Conservation (phyloP, 768 basidiomycete species). For the Rhodotorula kratochvilovae region DNA sequence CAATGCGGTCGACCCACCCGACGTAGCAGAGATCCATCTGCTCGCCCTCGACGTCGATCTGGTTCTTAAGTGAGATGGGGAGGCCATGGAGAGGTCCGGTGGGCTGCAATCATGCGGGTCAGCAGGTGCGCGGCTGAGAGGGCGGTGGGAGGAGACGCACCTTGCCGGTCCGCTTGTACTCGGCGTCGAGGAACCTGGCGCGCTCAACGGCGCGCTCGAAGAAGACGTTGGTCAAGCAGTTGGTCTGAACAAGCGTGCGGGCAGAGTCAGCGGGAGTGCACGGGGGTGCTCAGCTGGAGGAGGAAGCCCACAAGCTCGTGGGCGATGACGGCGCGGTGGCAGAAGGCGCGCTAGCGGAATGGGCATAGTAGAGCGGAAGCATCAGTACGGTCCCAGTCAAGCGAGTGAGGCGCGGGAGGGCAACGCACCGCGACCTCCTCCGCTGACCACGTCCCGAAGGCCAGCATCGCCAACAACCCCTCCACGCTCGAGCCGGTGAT, state of each 20-base stretch:
- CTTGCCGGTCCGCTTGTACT: conserved; percentile 59
- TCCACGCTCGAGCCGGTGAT: conserved; percentile 58
- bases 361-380: background rate
- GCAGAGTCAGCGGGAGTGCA: background rate
- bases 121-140: conserved; percentile 44
- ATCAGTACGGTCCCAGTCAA: background rate
- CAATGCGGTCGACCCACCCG: conserved; percentile 59
- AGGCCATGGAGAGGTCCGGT: conserved; percentile 48
- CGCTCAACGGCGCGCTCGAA: conserved; percentile 65
- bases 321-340: conserved; percentile 69
- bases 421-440: conserved; percentile 8
- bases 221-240: conserved; percentile 77
- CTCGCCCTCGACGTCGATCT: conserved; percentile 18
- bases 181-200: conserved; percentile 65
- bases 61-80: conserved; percentile 35
- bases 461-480: conserved; percentile 56
- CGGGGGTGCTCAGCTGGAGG: background rate
- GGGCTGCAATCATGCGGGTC: background rate
- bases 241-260: conserved; percentile 53
- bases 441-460: conserved; percentile 57
- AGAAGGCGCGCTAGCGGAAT: conserved; percentile 59
- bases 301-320: conserved; percentile 62
- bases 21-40: conserved; percentile 56
- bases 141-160: conserved; percentile 51
- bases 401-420: background rate